Conservation (phyloP, 2,329 filamentous ascomycete species). For the Nemania serpens region DNA sequence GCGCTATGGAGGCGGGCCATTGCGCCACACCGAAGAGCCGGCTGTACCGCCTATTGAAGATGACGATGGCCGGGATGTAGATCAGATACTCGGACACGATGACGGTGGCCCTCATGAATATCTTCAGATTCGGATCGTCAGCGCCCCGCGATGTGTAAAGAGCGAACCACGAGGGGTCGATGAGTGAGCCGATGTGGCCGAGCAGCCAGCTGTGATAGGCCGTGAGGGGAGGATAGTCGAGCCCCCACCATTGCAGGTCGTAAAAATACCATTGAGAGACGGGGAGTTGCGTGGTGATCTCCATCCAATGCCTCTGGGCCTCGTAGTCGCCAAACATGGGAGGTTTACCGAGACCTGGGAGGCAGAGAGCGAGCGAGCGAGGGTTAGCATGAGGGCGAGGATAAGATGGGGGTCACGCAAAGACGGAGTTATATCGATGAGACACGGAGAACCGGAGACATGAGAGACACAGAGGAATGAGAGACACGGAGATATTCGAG, state of each 20-base stretch:
- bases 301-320: constrained; percentile 99
- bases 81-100: constrained; percentile 88
- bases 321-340: constrained; percentile 98
- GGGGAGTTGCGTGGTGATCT: constrained; percentile 86
- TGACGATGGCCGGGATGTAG: constrained; percentile 82
- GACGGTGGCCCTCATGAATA: constrained; percentile 95
- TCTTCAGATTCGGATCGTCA: constrained; percentile 79
- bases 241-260: constrained; percentile 94
- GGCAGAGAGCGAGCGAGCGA: not conserved
- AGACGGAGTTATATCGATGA: not conserved
- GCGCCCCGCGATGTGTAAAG: constrained; percentile 81
- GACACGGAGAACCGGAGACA: not conserved
- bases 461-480: not conserved
- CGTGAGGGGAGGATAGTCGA: constrained; percentile 96
- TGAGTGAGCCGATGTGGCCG: constrained; percentile 78
- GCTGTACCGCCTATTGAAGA: constrained; percentile 83
- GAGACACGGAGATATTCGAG: too few species aligned
- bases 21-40: constrained; percentile 75
- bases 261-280: constrained; percentile 98
- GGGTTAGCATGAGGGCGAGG: constrained; percentile 6
- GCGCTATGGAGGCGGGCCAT: constrained; percentile 83
- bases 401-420: not conserved
- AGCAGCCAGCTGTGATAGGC: constrained; percentile 98
- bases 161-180: constrained; percentile 86
- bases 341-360: constrained; percentile 72